These are phyloP conservation scores for Barnettozyma vustinii DNA, from an alignment of 805 yeast genomes.

Conservation along the genomic window DNA sequence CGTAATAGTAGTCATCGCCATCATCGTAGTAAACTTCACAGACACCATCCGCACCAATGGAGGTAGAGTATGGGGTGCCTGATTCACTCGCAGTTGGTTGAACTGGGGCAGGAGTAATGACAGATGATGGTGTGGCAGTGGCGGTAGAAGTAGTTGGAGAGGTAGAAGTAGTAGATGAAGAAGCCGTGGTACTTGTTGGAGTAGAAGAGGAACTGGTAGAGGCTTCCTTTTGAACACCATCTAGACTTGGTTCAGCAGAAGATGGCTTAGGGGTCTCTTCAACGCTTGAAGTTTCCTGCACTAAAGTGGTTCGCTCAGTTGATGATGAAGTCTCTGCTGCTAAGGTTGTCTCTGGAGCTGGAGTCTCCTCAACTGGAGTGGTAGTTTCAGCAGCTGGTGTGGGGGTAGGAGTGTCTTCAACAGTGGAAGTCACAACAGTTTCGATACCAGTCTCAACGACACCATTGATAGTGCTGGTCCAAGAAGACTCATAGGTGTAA, in stretches of 20 bases:
- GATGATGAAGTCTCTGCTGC: background rate
- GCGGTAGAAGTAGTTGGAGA: conserved; percentile 4
- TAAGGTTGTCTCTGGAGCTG: background rate
- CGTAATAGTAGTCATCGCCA: conserved; percentile 18
- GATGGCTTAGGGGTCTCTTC: background rate
- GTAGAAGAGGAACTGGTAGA: conserved; percentile 3
- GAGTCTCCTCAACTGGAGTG: background rate
- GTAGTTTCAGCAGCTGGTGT: conserved; percentile 6
- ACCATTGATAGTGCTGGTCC: conserved; percentile 19
- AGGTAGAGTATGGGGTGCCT: conserved; percentile 19
- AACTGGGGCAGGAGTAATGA: conserved; percentile 13
- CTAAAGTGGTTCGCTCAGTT: background rate
- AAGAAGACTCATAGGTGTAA: conserved; percentile 14
- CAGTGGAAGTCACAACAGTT: conserved; percentile 6
- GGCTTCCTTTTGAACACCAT: background rate
- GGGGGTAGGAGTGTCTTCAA: conserved; percentile 8
- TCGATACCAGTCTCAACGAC: conserved; percentile 18
- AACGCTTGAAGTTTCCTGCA: background rate
- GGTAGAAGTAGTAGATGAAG: conserved; percentile 7
- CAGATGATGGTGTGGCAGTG: conserved; percentile 10
- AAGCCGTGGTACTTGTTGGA: conserved; percentile 5
- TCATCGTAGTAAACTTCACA: conserved; percentile 26
- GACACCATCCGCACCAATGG: conserved; percentile 19
- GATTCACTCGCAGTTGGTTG: conserved; percentile 6
- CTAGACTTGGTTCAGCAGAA: conserved; percentile 2